Evolutionary conservation across 768 basidiomycete genomes (phyloP).

Genomic region (Suillus alpinus): DNA sequence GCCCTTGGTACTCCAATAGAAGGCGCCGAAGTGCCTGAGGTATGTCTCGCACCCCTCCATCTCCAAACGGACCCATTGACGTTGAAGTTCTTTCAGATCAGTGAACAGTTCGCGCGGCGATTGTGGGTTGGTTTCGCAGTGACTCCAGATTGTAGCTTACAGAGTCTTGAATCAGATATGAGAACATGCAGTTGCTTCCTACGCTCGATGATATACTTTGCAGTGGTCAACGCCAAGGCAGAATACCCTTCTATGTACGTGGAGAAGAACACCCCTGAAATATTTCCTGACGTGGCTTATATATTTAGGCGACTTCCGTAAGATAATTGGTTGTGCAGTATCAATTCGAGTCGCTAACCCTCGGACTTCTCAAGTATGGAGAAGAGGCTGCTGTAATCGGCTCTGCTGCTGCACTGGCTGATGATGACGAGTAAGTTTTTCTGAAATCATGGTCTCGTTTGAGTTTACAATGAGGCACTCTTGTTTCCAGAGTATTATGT

Average conservation of each 20-base stretch:
- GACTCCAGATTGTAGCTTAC: background rate
- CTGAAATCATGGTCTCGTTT: background rate
- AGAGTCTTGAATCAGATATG: conserved; percentile 46
- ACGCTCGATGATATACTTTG: conserved; percentile 85
- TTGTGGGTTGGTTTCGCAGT: conserved; percentile 39
- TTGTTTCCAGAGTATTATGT: conserved; percentile 65
- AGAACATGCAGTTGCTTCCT: conserved; percentile 77
- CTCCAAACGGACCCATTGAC: conserved; percentile 4
- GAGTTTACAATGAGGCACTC: conserved; percentile 9
- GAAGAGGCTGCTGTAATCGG: conserved; percentile 92
- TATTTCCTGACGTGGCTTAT: background rate
- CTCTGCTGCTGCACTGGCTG: conserved; percentile 79
- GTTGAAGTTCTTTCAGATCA: conserved; percentile 45
- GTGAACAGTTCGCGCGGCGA: conserved; percentile 61
- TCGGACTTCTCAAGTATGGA: conserved; percentile 53
- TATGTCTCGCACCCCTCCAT: conserved; percentile 29
- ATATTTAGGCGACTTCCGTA: conserved; percentile 74
- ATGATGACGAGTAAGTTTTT: conserved; percentile 76
- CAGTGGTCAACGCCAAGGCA: conserved; percentile 91
- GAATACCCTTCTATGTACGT: conserved; percentile 85
- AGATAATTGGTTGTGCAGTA: conserved; percentile 29
- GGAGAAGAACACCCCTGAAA: conserved; percentile 1
- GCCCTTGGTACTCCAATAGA: conserved; percentile 71
- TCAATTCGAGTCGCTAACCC: conserved; percentile 4
- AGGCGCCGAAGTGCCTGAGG: conserved; percentile 75